Base-by-base conservation (phyloP, 2,329 filamentous ascomycete genomes). In the Xylaria multiplex region DNA sequence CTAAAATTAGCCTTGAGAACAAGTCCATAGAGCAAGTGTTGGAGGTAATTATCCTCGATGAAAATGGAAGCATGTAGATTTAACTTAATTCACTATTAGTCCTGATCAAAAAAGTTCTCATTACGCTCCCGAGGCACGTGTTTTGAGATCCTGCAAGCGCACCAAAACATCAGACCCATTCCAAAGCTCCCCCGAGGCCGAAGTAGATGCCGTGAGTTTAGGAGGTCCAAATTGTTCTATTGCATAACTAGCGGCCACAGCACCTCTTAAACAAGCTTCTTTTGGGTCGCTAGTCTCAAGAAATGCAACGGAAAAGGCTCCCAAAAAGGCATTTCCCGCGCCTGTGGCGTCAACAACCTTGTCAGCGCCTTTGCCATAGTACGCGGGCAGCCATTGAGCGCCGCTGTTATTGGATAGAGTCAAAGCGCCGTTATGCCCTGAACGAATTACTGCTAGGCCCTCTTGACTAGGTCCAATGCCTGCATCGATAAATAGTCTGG, bases 161-260 rank as follows among this genome's bases (percentile, higher is more conserved):
- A 22, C 53, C n/a, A 40, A 3, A 22, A 59, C 62, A 19, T 59
- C 58, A 1, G 54, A 59, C 6, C 45, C 58, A 22, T 68, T 68
- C 65, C 62, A 65, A 32, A 62, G 16, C 40, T 68, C 60, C 7
- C 43, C 48, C 4, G 35, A 27, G 1, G 1, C 13, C 13, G 11
- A 24, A 8, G 48, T 32, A 1, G 42, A 37, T 1, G 19, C n/a
- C 1, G 50, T 56, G 4, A 66, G 52, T n/a, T 24, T 54, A 6
- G 66, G 49, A 11, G 66, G 66, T 2, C 66, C 63, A 8, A 60
- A 57, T n/a, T 66, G 59, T 30, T 66, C 66, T 2, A 68, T 45
- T 1, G 59, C 66, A 50, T 58, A 68, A 8, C 66, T 68, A 5
- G 63, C 54, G 19, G 66, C 66, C 3, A 68, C 59, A 2, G 56